These are phyloP conservation scores for Coprinellus aureogranulatus DNA, from an alignment of 768 basidiomycete genomes.

Conservation along the genomic window DNA sequence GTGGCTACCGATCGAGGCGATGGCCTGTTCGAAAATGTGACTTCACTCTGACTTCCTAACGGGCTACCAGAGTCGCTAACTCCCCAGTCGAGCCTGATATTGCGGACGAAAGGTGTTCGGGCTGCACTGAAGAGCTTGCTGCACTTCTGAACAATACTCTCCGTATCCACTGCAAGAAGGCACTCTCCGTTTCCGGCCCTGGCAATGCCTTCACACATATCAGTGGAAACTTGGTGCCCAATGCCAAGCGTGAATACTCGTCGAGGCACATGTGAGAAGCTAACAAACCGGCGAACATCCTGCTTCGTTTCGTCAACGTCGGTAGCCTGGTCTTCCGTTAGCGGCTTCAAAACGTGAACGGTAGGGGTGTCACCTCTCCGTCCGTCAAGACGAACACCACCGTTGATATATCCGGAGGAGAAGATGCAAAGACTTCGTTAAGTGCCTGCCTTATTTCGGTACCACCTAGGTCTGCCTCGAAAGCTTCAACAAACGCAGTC, in stretches of 20 bases:
- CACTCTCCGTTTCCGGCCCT: constrained; percentile 49
- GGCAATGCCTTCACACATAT: constrained; percentile 54
- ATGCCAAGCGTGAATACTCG: constrained; percentile 62
- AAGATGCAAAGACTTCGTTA: constrained; percentile 31
- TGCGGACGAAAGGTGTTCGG: constrained; percentile 41
- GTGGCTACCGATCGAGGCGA: constrained; percentile 20
- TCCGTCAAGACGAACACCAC: constrained; percentile 60
- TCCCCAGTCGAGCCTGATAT: constrained; percentile 52
- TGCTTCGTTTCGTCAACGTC: constrained; percentile 19
- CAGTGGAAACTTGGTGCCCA: constrained; percentile 47
- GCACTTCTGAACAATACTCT: constrained; percentile 49
- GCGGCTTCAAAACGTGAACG: background rate
- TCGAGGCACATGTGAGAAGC: constrained; percentile 30
- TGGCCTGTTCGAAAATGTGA: constrained; percentile 16
- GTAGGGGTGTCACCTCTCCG: constrained; percentile 35
- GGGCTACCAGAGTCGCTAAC: constrained; percentile 24
- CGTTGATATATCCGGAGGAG: constrained; percentile 36
- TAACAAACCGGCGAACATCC: constrained; percentile 31
- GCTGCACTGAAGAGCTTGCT: constrained; percentile 51
- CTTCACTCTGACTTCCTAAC: constrained; percentile 6
- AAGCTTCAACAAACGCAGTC: constrained; percentile 37
- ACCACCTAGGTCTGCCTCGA: constrained; percentile 47
- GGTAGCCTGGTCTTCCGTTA: constrained; percentile 13
- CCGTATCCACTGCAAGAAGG: constrained; percentile 44
- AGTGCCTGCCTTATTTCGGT: constrained; percentile 51